Evolutionary conservation across 2,329 filamentous ascomycete genomes (phyloP).

Genomic region (Akanthomyces muscarius): DNA sequence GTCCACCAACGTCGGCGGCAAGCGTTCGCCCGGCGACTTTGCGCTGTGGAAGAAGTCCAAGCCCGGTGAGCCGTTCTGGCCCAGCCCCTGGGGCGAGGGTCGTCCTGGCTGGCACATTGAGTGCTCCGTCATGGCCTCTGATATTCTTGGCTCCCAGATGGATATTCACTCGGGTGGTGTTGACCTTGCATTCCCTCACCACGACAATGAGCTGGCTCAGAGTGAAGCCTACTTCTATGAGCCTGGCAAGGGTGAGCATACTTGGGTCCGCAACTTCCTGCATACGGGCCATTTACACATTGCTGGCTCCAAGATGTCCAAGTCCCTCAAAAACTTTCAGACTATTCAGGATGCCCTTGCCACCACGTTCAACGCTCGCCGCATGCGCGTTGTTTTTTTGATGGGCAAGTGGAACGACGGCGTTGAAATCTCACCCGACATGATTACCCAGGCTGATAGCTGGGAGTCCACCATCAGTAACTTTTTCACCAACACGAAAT

Average conservation of each 20-base stretch:
- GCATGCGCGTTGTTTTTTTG: conserved; percentile 80
- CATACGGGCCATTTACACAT: conserved; percentile 91
- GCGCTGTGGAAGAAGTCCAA: conserved; percentile 93
- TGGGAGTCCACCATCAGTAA: conserved; percentile 80
- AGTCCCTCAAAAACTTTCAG: conserved; percentile 92
- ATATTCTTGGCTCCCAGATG: conserved; percentile 77
- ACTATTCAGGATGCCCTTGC: conserved; percentile 81
- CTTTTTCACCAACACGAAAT: conserved; percentile 56
- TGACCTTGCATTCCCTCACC: conserved; percentile 86
- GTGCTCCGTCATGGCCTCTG: conserved; percentile 92
- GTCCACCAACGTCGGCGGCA: conserved; percentile 57
- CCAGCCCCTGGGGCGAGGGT: conserved; percentile 80
- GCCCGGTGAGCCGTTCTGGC: conserved; percentile 86
- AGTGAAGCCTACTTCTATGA: conserved; percentile 77
- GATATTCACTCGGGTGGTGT: conserved; percentile 93
- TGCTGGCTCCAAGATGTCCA: conserved; percentile 91
- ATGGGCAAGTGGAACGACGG: conserved; percentile 87
- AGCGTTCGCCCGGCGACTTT: conserved; percentile 78
- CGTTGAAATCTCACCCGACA: conserved; percentile 82
- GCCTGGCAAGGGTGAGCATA: conserved; percentile 50
- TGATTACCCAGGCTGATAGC: conserved; percentile 66
- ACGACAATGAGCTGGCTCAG: conserved; percentile 89
- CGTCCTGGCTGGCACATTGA: conserved; percentile 96
- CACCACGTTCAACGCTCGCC: conserved; percentile 68
- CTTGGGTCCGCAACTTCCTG: conserved; percentile 94